Base-by-base conservation (phyloP, 108 stramenopile genomes). In the Skeletonema costatum region DNA sequence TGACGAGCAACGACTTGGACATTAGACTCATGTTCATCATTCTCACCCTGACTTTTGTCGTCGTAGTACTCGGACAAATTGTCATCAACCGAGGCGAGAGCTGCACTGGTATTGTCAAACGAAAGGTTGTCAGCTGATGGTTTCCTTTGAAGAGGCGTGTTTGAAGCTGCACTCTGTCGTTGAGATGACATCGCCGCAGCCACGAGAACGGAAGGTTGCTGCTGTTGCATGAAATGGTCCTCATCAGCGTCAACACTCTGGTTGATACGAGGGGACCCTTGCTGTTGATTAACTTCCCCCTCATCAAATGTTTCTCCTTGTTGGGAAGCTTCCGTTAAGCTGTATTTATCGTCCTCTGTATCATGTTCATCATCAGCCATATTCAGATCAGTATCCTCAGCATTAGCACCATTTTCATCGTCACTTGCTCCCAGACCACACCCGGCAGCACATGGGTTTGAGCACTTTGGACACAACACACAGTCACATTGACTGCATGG, bases 341-440 rank as follows among this genome's bases (percentile, higher is more conserved):
- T 83, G 35, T 72, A 72, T 21, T 83, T 83, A 39, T 83, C 82
- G 29, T 83, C 82, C 53, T 83, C 82, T 0, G 82, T 83, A 71
- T 83, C 80, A 50, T 75, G 82, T 59, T 83, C 82, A 32, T 83
- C 82, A 51, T 83, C 82, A 9, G 82, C 82, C 76, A 77, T 77
- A 31, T 71, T 70, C 72, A 83, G 70, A 46, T 73, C 82, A 46
- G 65, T 46, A 66, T 66, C 41, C n/a, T 66, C 65, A 35, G 41
- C 41, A 12, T 46, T 66, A 16, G 30, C 65, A 17, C 35, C 46
- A 41, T 46, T 4, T 66, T 66, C 42, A 4, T 30, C 30, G 8
- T 31, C 65, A 25, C 39, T 21, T 41, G 65, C 21, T 42, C 39
- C 39, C 19, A 33, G n/a, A 25, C 65, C 31, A 50, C 17, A n/a